These are phyloP conservation scores for Clarireedia monteithiana DNA, from an alignment of 2,329 filamentous ascomycete genomes.

Conservation along the genomic window DNA sequence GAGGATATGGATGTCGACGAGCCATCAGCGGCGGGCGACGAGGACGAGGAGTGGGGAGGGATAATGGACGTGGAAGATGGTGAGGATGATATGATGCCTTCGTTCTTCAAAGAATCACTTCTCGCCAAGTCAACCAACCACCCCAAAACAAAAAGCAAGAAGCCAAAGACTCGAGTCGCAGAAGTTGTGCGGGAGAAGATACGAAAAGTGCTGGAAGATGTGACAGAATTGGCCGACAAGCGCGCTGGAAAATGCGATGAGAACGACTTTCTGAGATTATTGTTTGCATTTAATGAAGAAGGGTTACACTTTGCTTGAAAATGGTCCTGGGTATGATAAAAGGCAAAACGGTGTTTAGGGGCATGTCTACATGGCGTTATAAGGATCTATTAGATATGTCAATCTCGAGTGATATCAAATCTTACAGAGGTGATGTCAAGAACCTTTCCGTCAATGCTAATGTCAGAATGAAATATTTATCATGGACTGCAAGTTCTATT, in stretches of 20 bases:
- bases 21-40: slow-evolving; percentile 34
- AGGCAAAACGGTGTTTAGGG: slow-evolving; percentile 12
- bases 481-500: too few species aligned
- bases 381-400: not conserved
- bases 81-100: slow-evolving; percentile 61
- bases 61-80: slow-evolving; percentile 42
- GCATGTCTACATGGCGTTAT: slow-evolving; percentile 20
- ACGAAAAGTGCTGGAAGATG: slow-evolving; percentile 71
- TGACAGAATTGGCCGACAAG: slow-evolving; percentile 73
- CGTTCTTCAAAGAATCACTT: slow-evolving; percentile 66
- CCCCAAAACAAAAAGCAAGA: slow-evolving; percentile 58
- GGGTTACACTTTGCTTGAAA: slow-evolving; percentile 71
- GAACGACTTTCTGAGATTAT: slow-evolving; percentile 77
- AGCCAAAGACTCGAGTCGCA: slow-evolving; percentile 71
- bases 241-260: slow-evolving; percentile 83
- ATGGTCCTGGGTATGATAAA: not conserved
- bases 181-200: slow-evolving; percentile 84
- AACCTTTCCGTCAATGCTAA: too few species aligned
- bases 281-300: slow-evolving; percentile 80
- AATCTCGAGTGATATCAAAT: too few species aligned
- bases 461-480: too few species aligned
- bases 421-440: too few species aligned
- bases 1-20: slow-evolving; percentile 41
- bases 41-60: slow-evolving; percentile 43
- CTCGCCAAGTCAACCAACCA: slow-evolving; percentile 37